Percentiles rank a stretch among this genome's conserved stretches.
Evolutionary conservation across 352 stramenopile genomes (phyloP).

Genomic region (Pythium sukuiense): DNA sequence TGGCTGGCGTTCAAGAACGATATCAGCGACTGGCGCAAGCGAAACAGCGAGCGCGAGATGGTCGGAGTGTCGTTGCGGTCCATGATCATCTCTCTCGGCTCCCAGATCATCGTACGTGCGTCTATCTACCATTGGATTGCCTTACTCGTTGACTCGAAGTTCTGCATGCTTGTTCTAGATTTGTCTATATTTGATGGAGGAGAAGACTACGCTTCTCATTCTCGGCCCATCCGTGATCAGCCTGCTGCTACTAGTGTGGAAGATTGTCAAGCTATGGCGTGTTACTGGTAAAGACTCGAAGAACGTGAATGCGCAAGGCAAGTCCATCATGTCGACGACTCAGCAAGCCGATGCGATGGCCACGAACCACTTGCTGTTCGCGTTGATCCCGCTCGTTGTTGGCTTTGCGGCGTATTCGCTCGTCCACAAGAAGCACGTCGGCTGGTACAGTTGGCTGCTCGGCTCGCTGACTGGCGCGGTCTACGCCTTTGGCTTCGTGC

Average conservation of each 20-base stretch:
- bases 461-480: slow-evolving; percentile 85
- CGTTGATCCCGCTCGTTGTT: slow-evolving; percentile 70
- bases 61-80: slow-evolving; percentile 93
- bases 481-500: slow-evolving; percentile 91
- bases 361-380: slow-evolving; percentile 80
- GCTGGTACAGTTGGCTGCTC: slow-evolving; percentile 86
- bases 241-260: slow-evolving; percentile 86
- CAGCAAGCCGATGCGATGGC: slow-evolving; percentile 79
- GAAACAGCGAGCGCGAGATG: slow-evolving; percentile 88
- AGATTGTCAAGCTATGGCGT: slow-evolving; percentile 72
- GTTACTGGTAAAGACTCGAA: slow-evolving; percentile 30
- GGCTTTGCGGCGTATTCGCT: slow-evolving; percentile 83
- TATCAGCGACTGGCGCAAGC: slow-evolving; percentile 94
- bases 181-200: slow-evolving; percentile 94
- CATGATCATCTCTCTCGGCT: slow-evolving; percentile 93
- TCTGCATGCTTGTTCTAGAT: slow-evolving; percentile 46
- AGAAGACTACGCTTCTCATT: slow-evolving; percentile 94
- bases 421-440: slow-evolving; percentile 77
- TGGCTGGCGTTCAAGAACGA: slow-evolving; percentile 98
- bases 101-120: slow-evolving; percentile 77
- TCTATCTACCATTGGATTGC: not conserved
- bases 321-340: slow-evolving; percentile 44
- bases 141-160: too few species aligned
- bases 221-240: slow-evolving; percentile 68
- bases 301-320: slow-evolving; percentile 21